Conservation (phyloP, 257 asterid species). For the Solanum etuberosum region DNA sequence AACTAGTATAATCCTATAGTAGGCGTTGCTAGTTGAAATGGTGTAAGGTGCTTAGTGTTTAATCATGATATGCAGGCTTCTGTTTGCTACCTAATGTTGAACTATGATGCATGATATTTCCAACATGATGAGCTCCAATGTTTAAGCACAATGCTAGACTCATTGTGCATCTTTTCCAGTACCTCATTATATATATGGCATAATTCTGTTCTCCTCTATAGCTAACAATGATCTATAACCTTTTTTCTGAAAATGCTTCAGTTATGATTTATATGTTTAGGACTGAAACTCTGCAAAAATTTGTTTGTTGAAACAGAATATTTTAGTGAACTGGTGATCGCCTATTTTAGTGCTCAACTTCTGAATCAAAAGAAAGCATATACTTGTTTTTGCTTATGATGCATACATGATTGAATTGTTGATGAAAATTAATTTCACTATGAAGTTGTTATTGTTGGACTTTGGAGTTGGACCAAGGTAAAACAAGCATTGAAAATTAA, state of each 20-base stretch:
- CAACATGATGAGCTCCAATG: background rate
- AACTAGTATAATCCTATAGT: background rate
- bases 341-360: background rate
- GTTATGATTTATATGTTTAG: background rate
- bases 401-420: background rate
- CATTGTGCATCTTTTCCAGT: background rate
- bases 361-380: background rate
- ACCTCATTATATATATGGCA: background rate
- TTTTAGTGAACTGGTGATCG: background rate
- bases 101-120: background rate
- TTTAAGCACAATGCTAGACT: background rate
- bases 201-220: background rate
- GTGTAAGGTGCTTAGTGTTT: background rate
- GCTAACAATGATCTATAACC: background rate
- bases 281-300: background rate
- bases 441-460: background rate
- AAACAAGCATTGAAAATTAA: background rate
- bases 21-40: background rate
- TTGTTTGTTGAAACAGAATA: background rate
- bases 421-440: background rate
- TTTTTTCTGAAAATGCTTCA: background rate
- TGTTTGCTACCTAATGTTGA: background rate
- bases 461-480: background rate
- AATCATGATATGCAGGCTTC: background rate
- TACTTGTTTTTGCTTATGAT: background rate